phyloP scores from a whole-genome alignment of 2,329 filamentous ascomycete genomes.

The Trichoderma hamatum region DNA sequence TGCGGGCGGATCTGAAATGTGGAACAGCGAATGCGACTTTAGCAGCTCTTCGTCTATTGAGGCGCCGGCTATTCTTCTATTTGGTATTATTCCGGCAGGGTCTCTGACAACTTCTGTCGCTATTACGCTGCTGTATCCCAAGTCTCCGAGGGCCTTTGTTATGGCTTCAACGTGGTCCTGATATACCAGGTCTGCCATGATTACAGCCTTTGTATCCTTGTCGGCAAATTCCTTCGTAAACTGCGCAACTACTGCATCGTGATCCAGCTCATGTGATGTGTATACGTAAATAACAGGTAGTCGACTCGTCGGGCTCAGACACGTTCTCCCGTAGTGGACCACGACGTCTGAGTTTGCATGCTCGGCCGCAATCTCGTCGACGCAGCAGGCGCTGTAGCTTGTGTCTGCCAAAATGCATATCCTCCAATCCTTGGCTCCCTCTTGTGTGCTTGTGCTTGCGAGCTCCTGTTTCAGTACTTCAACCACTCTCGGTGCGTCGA shows the following conservation, averaged over 20 bases:
- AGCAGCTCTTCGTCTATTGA: conserved; percentile 51
- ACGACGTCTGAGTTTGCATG: conserved; percentile 89
- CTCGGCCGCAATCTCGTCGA: conserved; percentile 95
- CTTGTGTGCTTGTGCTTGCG: conserved; percentile 20
- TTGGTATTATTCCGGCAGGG: conserved; percentile 80
- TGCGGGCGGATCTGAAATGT: conserved; percentile 78
- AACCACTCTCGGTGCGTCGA: conserved; percentile 80
- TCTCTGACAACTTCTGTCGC: conserved; percentile 75
- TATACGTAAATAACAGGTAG: conserved; percentile 91
- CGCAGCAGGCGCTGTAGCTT: conserved; percentile 95
- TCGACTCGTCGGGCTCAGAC: conserved; percentile 84
- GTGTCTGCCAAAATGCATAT: conserved; percentile 92
- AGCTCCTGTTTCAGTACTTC: conserved; percentile 50
- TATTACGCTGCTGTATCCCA: conserved; percentile 72
- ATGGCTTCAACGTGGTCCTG: conserved; percentile 70
- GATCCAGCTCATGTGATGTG: conserved; percentile 71
- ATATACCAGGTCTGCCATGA: conserved; percentile 92
- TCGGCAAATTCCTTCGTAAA: conserved; percentile 73
- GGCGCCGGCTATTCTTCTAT: conserved; percentile 66
- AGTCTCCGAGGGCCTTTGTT: conserved; percentile 53
- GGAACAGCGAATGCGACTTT: conserved; percentile 74
- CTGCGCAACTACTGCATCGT: conserved; percentile 56
- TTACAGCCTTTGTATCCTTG: conserved; percentile 64
- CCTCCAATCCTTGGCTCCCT: conserved; percentile 34
- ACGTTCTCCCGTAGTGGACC: conserved; percentile 91